Evolutionary conservation across 176 grass and related monocot genomes (phyloP).

Genomic region (Lolium rigidum): DNA sequence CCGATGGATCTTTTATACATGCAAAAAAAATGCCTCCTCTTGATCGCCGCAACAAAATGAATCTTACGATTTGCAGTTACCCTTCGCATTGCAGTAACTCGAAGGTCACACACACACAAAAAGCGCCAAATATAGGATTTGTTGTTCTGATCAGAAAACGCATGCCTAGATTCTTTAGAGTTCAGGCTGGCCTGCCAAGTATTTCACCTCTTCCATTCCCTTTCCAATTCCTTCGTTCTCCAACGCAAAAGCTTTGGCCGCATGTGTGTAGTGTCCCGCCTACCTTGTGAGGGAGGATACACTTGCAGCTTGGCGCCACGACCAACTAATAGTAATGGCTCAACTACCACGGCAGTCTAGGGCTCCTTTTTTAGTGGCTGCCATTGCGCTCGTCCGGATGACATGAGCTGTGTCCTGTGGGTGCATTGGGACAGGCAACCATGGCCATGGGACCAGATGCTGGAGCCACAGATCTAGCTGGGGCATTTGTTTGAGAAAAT

Average conservation of each 20-base stretch:
- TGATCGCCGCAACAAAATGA: neutral
- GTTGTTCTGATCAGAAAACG: neutral
- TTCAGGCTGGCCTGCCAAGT: neutral
- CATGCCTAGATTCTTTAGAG: neutral
- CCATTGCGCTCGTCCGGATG: neutral
- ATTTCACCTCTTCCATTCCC: neutral
- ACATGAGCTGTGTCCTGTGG: neutral
- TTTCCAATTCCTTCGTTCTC: neutral
- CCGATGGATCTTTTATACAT: neutral
- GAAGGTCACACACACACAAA: neutral
- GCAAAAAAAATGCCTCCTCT: neutral
- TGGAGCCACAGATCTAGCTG: too few species aligned
- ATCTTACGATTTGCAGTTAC: neutral
- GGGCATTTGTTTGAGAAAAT: too few species aligned
- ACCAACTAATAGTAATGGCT: constrained; percentile 43
- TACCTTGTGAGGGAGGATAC: constrained; percentile 17
- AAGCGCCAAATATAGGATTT: neutral
- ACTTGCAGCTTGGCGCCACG: neutral
- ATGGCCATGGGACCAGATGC: constrained; percentile 20
- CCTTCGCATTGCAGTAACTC: neutral
- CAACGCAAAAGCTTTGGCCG: constrained; percentile 11
- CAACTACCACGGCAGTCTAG: constrained; percentile 28
- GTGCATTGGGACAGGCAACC: constrained; percentile 19
- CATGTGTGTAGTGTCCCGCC: neutral
- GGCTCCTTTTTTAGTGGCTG: constrained; percentile 1